Percentiles rank a stretch among this genome's conserved stretches.
phyloP scores from a whole-genome alignment of 176 grass and related monocot genomes.

The Ananas comosus region DNA sequence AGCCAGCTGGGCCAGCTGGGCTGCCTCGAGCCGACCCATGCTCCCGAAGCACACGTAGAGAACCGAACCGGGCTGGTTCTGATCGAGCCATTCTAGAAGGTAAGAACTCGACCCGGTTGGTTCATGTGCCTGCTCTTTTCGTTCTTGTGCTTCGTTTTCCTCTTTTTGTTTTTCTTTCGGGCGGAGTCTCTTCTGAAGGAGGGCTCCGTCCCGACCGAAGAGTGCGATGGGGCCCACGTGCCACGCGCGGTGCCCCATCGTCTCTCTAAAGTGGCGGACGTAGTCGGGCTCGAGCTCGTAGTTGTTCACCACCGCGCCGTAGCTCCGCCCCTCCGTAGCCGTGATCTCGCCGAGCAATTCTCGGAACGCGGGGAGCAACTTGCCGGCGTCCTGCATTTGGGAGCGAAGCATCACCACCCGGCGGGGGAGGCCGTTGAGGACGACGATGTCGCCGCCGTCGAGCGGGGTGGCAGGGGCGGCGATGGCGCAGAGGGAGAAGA shows the following conservation, averaged over 20 bases:
- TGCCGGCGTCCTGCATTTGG: background rate
- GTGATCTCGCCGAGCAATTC: background rate
- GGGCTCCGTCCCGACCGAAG: background rate
- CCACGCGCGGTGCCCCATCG: background rate
- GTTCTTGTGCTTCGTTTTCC: no score
- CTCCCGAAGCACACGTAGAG: conserved; percentile 33
- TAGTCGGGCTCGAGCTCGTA: conserved; percentile 12
- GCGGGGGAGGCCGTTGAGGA: conserved; percentile 14
- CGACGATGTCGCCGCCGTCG: background rate
- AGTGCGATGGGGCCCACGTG: background rate
- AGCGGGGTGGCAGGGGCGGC: background rate
- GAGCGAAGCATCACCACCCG: conserved; percentile 10
- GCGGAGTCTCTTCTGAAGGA: background rate
- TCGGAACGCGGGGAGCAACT: background rate
- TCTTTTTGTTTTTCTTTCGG: background rate
- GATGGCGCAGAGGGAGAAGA: background rate
- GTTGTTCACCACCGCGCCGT: conserved; percentile 10
- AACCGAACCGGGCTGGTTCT: conserved; percentile 16
- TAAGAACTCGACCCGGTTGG: background rate
- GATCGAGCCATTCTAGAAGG: conserved; percentile 14
- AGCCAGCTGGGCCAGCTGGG: conserved; percentile 23
- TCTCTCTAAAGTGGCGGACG: background rate
- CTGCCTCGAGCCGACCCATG: background rate
- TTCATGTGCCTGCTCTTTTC: no score
- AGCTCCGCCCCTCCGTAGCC: background rate